Conservation (phyloP, 805 yeast genomes). For the Myxozyma mucilagina region DNA sequence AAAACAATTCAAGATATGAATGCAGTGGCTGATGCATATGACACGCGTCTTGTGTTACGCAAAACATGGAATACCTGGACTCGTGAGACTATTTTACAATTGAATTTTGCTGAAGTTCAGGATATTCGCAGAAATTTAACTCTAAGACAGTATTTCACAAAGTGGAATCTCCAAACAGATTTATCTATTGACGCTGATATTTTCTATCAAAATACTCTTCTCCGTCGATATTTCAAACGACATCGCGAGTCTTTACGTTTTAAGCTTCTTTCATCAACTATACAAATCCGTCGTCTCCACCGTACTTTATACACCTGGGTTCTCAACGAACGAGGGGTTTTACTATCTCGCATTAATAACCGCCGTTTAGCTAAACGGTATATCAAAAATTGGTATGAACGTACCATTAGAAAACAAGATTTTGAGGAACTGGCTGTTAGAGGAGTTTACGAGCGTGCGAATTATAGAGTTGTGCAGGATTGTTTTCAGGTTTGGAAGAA, state of each 20-base stretch:
- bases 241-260: constrained; percentile 18
- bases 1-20: not conserved
- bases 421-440: not conserved
- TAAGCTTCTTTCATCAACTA: not conserved
- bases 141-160: not conserved
- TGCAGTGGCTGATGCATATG: constrained; percentile 15
- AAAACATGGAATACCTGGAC: constrained; percentile 15
- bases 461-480: constrained; percentile 5
- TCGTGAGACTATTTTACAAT: not conserved
- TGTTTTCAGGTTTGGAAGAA: constrained; percentile 7
- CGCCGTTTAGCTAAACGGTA: not conserved
- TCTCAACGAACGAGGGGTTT: constrained; percentile 12
- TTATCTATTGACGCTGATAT: constrained; percentile 11
- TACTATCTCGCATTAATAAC: constrained; percentile 7
- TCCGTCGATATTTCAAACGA: constrained; percentile 6
- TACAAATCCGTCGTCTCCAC: not conserved
- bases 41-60: constrained; percentile 10
- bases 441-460: constrained; percentile 5
- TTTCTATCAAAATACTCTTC: constrained; percentile 1
- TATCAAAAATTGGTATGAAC: constrained; percentile 9
- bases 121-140: not conserved
- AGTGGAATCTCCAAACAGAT: constrained; percentile 9
- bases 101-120: not conserved
- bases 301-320: constrained; percentile 19
- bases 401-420: not conserved